Base-by-base conservation (phyloP, 1,284 basidiomycete species). In the Cerioporus squamosus region DNA sequence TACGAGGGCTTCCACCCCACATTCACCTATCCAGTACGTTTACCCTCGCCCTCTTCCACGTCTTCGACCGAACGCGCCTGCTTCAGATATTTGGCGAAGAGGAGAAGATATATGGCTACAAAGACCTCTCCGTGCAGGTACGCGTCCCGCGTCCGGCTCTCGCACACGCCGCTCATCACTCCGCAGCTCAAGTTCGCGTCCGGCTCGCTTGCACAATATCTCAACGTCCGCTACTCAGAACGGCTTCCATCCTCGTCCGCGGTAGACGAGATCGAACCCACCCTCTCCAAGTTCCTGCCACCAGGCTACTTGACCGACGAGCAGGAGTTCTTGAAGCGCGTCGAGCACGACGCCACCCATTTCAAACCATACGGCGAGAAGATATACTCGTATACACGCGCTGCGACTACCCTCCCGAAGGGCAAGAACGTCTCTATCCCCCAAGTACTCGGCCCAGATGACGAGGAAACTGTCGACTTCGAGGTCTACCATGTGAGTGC, bases 101-200 rank as follows among this genome's bases (percentile, higher is more conserved):
- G 55, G 95, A 99, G 78, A 96, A 90, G 75, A 91, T 99, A 66
- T 99, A 97, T 73, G 97, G 97, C 2, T 99, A 98, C 77, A 82
- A 86, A 61, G 88, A 88, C 68, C 79, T 98, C 54, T 75, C 82
- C 33, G 89, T 97, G 66, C 86, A 96, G 72, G 94, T 96, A 55
- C 57, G 70, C 66, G 88, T 76, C 42, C 20, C 12, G 31, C n/a
- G 52, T 26, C 45, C 7, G 33, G 48, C 46, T 55, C 26, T 46
- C 17, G 23, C 20, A 22, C 31, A 44, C 40, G 23, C 31, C 48
- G 38, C 61, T 66, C 12, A 63, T 47, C 59, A 18, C 29, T 12
- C 33, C 53, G 36, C 70, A 90, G 91, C 80, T 98, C 47, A 83
- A 86, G 63, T 91, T 98, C 71, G 83, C 95, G 0, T 97, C 95